Percentiles rank a stretch among this genome's conserved stretches.
Evolutionary conservation across 768 basidiomycete genomes (phyloP).

Genomic region (Hygrophoropsis aurantiaca): DNA sequence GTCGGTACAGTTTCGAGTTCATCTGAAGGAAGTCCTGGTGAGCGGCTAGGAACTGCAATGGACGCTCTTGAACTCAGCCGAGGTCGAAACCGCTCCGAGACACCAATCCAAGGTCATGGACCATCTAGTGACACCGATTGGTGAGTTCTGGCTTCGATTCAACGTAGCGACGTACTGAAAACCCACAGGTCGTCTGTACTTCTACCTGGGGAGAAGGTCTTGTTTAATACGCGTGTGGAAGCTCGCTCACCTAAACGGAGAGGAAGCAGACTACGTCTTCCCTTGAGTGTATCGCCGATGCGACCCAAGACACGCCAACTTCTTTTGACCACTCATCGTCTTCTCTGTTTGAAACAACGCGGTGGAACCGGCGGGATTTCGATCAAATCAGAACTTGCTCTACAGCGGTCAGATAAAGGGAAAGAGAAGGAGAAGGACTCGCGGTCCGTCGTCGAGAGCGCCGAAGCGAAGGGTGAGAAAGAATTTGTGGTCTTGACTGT

Average conservation of each 20-base stretch:
- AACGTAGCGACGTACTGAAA: neutral
- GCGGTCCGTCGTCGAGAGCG: slow-evolving; percentile 43
- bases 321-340: slow-evolving; percentile 53
- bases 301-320: slow-evolving; percentile 55
- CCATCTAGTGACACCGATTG: slow-evolving; percentile 37
- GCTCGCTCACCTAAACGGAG: slow-evolving; percentile 53
- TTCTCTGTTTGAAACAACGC: slow-evolving; percentile 56
- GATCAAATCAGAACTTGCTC: slow-evolving; percentile 52
- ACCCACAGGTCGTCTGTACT: slow-evolving; percentile 37
- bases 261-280: slow-evolving; percentile 53
- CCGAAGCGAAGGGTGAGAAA: slow-evolving; percentile 53
- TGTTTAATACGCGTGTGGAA: slow-evolving; percentile 57
- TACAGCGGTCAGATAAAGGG: slow-evolving; percentile 30
- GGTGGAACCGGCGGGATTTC: slow-evolving; percentile 35
- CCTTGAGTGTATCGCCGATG: slow-evolving; percentile 46
- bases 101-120: slow-evolving; percentile 54
- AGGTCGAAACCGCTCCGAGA: slow-evolving; percentile 53
- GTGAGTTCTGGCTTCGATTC: slow-evolving; percentile 31
- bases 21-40: slow-evolving; percentile 47
- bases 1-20: slow-evolving; percentile 41
- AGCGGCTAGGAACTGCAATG: slow-evolving; percentile 33
- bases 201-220: slow-evolving; percentile 43
- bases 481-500: slow-evolving; percentile 66
- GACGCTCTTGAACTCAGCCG: slow-evolving; percentile 39
- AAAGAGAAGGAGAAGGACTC: slow-evolving; percentile 47